Evolutionary conservation across 2,329 filamentous ascomycete genomes (phyloP).

Genomic region (Hypoxylon sp.): DNA sequence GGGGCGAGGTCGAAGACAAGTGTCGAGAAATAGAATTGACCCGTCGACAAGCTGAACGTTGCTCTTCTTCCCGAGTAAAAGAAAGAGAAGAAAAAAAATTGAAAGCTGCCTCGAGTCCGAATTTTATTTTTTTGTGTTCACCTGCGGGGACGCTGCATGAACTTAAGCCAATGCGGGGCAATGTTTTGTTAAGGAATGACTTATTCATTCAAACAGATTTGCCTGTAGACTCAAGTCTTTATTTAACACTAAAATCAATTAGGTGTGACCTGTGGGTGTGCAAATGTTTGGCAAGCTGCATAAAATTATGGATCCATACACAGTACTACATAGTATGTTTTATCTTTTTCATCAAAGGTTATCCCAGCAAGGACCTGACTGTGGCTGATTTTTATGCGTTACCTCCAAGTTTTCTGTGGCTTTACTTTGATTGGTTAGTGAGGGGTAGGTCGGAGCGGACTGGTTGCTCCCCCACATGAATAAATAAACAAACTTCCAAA

Average conservation of each 20-base stretch:
- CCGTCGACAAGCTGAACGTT: slow-evolving; percentile 50
- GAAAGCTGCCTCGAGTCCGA: slow-evolving; percentile 7
- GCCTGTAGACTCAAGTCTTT: not conserved
- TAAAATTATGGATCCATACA: no score
- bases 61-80: slow-evolving; percentile 64
- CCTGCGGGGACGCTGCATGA: slow-evolving; percentile 31
- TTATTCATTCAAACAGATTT: not conserved
- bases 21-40: slow-evolving; percentile 46
- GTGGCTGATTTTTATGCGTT: not conserved
- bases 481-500: slow-evolving; percentile 52
- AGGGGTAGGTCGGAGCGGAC: slow-evolving; percentile 18
- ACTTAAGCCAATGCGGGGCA: slow-evolving; percentile 36
- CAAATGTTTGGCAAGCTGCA: no score
- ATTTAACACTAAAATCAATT: slow-evolving; percentile 7
- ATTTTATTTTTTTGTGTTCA: slow-evolving; percentile 34
- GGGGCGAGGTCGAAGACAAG: slow-evolving; percentile 56
- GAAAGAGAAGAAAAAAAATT: slow-evolving; percentile 49
- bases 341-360: no score
- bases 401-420: not conserved
- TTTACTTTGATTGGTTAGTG: slow-evolving; percentile 7
- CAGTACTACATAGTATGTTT: no score
- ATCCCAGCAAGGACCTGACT: not conserved
- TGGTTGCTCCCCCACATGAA: slow-evolving; percentile 38
- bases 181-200: slow-evolving; percentile 14
- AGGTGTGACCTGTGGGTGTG: no score